Conservation (phyloP, 345 rosid genomes). For the Eucalyptus cladocalyx region DNA sequence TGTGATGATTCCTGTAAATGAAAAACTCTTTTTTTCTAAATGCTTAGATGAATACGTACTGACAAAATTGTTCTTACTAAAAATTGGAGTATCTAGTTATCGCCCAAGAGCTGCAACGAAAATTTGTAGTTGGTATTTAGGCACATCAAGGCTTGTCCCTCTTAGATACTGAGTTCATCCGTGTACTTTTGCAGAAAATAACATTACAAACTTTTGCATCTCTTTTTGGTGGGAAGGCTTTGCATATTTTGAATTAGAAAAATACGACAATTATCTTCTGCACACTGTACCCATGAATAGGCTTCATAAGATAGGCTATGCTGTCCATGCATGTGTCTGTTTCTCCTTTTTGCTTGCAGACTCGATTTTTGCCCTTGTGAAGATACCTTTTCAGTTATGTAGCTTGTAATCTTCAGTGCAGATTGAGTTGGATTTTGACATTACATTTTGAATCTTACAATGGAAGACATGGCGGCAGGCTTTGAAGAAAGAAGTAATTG, state of each 20-base stretch:
- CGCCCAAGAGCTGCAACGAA: too few species aligned
- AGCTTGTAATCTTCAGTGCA: neutral
- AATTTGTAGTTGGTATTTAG: too few species aligned
- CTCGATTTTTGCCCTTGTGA: neutral
- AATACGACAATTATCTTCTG: too few species aligned
- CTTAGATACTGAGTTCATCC: too few species aligned
- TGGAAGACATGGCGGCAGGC: constrained; percentile 32
- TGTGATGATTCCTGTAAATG: neutral
- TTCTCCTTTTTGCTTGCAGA: neutral
- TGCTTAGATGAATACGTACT: neutral
- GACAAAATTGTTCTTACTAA: neutral
- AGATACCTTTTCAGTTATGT: neutral
- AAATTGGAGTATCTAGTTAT: too few species aligned
- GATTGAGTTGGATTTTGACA: neutral
- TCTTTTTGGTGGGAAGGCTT: too few species aligned
- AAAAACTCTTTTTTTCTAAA: neutral
- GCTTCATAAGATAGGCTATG: neutral
- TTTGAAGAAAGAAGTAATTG: constrained; percentile 68
- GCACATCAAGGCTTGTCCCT: too few species aligned
- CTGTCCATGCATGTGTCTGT: neutral
- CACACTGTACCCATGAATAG: neutral
- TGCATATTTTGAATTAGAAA: too few species aligned
- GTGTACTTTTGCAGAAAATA: too few species aligned
- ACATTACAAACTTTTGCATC: too few species aligned
- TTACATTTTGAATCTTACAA: neutral